Evolutionary conservation across 176 grass and related monocot species (phyloP).

Genomic region (Pharus latifolius): DNA sequence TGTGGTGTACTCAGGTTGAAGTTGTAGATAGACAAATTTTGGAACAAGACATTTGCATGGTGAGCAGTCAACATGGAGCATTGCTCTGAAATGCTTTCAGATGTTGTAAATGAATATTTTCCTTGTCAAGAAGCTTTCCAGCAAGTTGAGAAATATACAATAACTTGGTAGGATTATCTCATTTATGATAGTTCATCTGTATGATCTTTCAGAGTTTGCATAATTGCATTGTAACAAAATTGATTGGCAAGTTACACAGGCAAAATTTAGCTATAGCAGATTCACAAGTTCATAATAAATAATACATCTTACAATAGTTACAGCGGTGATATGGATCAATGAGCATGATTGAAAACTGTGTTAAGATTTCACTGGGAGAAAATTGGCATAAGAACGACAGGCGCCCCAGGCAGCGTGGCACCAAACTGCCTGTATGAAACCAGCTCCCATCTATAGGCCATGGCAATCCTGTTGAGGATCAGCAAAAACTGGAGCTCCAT

Average conservation of each 20-base stretch:
- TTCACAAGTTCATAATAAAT: not conserved
- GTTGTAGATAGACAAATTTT: slow-evolving; percentile 28
- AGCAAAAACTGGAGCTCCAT: not conserved
- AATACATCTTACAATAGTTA: not conserved
- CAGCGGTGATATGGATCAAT: not conserved
- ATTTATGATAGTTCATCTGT: not conserved
- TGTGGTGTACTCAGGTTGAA: slow-evolving; percentile 8
- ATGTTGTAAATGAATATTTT: slow-evolving; percentile 25
- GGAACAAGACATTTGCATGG: not conserved
- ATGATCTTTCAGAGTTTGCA: not conserved
- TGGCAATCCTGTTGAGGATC: not conserved
- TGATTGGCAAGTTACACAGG: not conserved
- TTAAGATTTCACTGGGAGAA: not conserved
- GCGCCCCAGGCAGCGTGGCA: not conserved
- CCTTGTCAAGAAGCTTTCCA: not conserved
- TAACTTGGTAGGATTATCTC: not conserved
- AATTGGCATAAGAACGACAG: not conserved
- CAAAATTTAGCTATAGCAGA: not conserved
- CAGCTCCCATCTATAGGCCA: not conserved
- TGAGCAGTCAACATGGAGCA: not conserved
- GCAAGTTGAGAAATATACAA: not conserved
- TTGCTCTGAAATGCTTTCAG: not conserved
- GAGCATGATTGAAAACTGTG: not conserved
- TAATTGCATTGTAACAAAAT: not conserved
- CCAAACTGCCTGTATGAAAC: not conserved